Percentiles rank a stretch among this genome's conserved stretches.
These are phyloP conservation scores for Gossypium thurberi DNA, from an alignment of 345 rosid genomes.

Conservation along the genomic window DNA sequence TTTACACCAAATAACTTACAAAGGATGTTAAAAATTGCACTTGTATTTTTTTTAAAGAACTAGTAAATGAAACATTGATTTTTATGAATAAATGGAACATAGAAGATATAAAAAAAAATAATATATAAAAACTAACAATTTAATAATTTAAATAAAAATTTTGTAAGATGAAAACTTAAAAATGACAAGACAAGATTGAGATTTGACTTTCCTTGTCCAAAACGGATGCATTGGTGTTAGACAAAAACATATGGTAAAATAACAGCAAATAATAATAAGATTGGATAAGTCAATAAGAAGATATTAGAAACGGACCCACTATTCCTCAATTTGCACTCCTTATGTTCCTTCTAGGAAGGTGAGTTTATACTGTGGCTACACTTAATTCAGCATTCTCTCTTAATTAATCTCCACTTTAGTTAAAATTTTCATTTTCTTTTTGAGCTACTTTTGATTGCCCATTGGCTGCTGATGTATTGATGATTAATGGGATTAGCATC, in stretches of 20 bases:
- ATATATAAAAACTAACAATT: too few relatives aligned
- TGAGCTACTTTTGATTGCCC: not conserved
- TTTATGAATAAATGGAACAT: too few relatives aligned
- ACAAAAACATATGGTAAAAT: not conserved
- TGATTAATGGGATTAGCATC: not conserved
- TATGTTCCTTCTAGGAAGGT: not conserved
- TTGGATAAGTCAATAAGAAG: constrained; percentile 4
- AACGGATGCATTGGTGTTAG: not conserved
- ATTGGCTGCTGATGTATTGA: not conserved
- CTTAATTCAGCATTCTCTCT: not conserved
- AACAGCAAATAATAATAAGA: too few relatives aligned
- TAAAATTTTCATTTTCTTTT: not conserved
- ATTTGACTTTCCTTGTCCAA: not conserved
- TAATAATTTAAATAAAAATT: too few relatives aligned
- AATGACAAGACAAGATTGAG: not conserved
- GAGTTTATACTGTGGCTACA: not conserved
- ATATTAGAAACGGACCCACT: not conserved
- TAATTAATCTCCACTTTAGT: not conserved
- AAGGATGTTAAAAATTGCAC: too few relatives aligned
- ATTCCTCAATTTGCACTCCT: not conserved
- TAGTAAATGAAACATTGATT: too few relatives aligned
- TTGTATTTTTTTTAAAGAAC: too few relatives aligned
- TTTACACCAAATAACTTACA: too few relatives aligned
- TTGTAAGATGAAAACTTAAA: not conserved
- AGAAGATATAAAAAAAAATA: too few relatives aligned